Conservation (phyloP, 768 basidiomycete genomes). For the Mycena galopus region DNA sequence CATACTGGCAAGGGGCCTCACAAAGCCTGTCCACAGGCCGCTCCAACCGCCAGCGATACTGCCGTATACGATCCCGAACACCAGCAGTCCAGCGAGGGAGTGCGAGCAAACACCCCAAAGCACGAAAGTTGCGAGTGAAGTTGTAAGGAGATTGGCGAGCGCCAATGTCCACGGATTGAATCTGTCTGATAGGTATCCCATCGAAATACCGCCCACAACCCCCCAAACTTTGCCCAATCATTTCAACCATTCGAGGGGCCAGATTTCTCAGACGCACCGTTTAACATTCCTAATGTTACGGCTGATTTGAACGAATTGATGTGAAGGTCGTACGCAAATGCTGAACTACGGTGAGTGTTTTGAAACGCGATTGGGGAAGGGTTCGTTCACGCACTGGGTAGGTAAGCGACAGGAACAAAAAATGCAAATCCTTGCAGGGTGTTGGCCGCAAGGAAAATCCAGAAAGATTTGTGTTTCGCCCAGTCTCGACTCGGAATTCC, state of each 20-base stretch:
- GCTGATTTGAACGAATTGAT: conserved; percentile 39
- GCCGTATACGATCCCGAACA: conserved; percentile 44
- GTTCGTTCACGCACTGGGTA: conserved; percentile 40
- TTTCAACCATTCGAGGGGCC: background rate
- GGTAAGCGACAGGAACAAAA: conserved; percentile 43
- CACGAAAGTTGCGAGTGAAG: conserved; percentile 44
- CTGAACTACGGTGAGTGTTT: conserved; percentile 13
- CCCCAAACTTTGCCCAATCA: conserved; percentile 22
- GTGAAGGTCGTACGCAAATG: conserved; percentile 43
- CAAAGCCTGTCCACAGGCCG: conserved; percentile 45
- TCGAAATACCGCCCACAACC: conserved; percentile 39
- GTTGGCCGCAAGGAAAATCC: conserved; percentile 40
- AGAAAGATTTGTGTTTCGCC: conserved; percentile 36
- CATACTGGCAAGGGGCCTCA: conserved; percentile 22
- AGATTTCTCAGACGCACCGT: conserved; percentile 33
- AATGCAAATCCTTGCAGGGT: conserved; percentile 44
- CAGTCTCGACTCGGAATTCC: no score
- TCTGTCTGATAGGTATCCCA: conserved; percentile 46
- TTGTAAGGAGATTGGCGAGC: conserved; percentile 30
- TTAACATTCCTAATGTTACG: conserved; percentile 41
- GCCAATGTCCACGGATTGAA: conserved; percentile 41
- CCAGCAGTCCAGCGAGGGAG: conserved; percentile 41
- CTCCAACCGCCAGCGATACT: conserved; percentile 43
- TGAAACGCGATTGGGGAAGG: background rate
- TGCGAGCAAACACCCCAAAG: conserved; percentile 46